Conservation (phyloP, 1,139 yeast genomes). For the Torulaspora pretoriensis region DNA sequence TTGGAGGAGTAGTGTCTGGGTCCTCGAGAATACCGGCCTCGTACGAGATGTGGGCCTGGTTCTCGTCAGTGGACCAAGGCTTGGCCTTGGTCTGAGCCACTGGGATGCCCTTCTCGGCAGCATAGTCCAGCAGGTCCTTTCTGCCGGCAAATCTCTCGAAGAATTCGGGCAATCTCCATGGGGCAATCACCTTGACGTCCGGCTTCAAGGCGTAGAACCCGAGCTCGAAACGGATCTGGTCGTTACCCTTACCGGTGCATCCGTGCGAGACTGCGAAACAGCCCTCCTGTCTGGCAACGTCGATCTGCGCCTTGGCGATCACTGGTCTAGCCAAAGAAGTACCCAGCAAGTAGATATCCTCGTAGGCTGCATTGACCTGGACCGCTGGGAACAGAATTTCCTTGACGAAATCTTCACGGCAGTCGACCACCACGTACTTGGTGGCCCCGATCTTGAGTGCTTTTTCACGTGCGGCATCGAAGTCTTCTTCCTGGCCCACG, state of each 20-base stretch:
- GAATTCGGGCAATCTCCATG: conserved; percentile 97
- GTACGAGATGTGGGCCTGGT: conserved; percentile 96
- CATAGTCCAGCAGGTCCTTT: conserved; percentile 89
- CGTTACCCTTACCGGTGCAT: conserved; percentile 99
- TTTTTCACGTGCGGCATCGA: conserved; percentile 93
- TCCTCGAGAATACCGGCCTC: conserved; percentile 99
- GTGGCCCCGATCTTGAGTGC: conserved; percentile 97
- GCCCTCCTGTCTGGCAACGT: conserved; percentile 94
- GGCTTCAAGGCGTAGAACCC: conserved; percentile 97
- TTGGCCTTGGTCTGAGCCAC: conserved; percentile 96
- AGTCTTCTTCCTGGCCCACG: conserved; percentile 98
- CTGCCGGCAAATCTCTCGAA: conserved; percentile 97
- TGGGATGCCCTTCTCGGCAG: conserved; percentile 85
- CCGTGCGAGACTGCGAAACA: conserved; percentile 99
- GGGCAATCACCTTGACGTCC: conserved; percentile 93
- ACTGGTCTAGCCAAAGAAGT: conserved; percentile 98
- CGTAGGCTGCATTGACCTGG: conserved; percentile 95
- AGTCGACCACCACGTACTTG: conserved; percentile 89
- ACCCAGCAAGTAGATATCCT: conserved; percentile 92
- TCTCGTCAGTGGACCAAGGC: conserved; percentile 99
- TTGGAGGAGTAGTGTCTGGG: conserved; percentile 98
- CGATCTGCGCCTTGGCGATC: conserved; percentile 95
- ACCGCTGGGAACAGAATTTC: conserved; percentile 92
- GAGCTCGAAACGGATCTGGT: conserved; percentile 96
- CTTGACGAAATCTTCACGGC: conserved; percentile 90